These are phyloP conservation scores for Mollisiaceae sp. DNA, from an alignment of 2,329 filamentous ascomycete species.

Conservation along the genomic window DNA sequence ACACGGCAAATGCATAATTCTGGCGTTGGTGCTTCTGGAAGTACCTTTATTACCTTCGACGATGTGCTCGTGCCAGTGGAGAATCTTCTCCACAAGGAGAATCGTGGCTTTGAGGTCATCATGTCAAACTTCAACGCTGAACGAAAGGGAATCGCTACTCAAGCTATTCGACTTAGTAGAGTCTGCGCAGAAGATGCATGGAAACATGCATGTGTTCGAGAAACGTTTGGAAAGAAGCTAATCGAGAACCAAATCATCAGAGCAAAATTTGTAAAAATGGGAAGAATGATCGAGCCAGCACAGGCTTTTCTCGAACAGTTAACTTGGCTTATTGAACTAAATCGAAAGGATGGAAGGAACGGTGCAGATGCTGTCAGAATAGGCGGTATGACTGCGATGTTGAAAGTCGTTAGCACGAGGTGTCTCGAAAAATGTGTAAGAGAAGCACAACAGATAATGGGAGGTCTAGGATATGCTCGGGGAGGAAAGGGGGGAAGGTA, in stretches of 20 bases:
- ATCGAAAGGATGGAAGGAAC: constrained; percentile 26
- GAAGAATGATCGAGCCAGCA: constrained; percentile 63
- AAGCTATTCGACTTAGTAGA: constrained; percentile 61
- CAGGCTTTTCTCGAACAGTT: constrained; percentile 67
- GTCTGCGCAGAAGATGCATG: constrained; percentile 59
- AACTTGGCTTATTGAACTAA: constrained; percentile 47
- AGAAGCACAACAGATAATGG: constrained; percentile 61
- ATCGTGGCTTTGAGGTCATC: constrained; percentile 60
- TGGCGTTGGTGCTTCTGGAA: constrained; percentile 67
- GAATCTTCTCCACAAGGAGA: constrained; percentile 59
- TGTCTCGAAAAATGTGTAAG: constrained; percentile 58
- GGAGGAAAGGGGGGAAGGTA: constrained; percentile 51
- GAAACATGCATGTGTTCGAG: constrained; percentile 54
- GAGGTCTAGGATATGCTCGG: constrained; percentile 57
- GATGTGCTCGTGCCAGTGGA: constrained; percentile 58
- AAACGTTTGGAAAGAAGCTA: constrained; percentile 64
- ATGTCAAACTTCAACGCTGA: constrained; percentile 67
- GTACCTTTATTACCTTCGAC: constrained; percentile 61
- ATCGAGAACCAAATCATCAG: constrained; percentile 64
- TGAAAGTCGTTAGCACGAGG: constrained; percentile 57
- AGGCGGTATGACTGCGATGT: constrained; percentile 56
- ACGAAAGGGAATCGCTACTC: constrained; percentile 61
- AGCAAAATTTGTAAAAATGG: constrained; percentile 63
- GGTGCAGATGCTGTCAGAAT: constrained; percentile 47
- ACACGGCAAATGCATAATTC: constrained; percentile 64